These are phyloP conservation scores for Claviceps quebecensis DNA, from an alignment of 2,329 filamentous ascomycete genomes.

Conservation along the genomic window DNA sequence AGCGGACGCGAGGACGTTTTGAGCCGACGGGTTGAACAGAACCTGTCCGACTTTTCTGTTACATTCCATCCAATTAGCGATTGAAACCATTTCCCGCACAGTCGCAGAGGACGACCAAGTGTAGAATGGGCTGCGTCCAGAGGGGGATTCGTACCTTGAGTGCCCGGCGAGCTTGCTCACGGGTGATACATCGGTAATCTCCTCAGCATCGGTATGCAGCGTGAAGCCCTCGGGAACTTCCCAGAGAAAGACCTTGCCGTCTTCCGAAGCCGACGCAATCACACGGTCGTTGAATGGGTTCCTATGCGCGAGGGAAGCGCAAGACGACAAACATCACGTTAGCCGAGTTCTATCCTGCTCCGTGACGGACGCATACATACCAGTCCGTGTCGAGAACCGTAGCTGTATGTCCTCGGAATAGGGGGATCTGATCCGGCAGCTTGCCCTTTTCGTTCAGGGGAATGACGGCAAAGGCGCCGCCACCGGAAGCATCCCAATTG, in stretches of 20 bases:
- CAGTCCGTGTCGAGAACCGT: slow-evolving; percentile 96
- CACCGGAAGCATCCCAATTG: slow-evolving; percentile 95
- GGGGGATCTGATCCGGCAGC: slow-evolving; percentile 78
- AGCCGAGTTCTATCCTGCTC: neutral
- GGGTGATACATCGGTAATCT: slow-evolving; percentile 68
- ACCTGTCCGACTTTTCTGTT: slow-evolving; percentile 91
- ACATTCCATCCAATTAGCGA: neutral
- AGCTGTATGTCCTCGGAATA: slow-evolving; percentile 93
- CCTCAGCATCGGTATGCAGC: slow-evolving; percentile 71
- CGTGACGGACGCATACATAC: slow-evolving; percentile 27
- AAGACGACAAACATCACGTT: neutral
- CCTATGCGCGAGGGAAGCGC: slow-evolving; percentile 31
- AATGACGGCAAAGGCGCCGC: slow-evolving; percentile 93
- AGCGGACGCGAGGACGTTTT: slow-evolving; percentile 87
- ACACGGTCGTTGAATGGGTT: slow-evolving; percentile 92
- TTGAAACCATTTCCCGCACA: neutral
- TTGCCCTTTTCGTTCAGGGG: slow-evolving; percentile 81
- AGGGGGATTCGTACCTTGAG: slow-evolving; percentile 44
- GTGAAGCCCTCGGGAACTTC: slow-evolving; percentile 81
- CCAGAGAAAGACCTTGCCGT: slow-evolving; percentile 96
- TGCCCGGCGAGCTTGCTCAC: slow-evolving; percentile 74
- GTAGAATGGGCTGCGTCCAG: neutral
- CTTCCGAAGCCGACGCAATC: slow-evolving; percentile 87
- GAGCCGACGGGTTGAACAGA: slow-evolving; percentile 90
- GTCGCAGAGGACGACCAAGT: neutral